These are phyloP conservation scores for Marsdenia floribunda DNA, from an alignment of 257 asterid species.

Conservation along the genomic window DNA sequence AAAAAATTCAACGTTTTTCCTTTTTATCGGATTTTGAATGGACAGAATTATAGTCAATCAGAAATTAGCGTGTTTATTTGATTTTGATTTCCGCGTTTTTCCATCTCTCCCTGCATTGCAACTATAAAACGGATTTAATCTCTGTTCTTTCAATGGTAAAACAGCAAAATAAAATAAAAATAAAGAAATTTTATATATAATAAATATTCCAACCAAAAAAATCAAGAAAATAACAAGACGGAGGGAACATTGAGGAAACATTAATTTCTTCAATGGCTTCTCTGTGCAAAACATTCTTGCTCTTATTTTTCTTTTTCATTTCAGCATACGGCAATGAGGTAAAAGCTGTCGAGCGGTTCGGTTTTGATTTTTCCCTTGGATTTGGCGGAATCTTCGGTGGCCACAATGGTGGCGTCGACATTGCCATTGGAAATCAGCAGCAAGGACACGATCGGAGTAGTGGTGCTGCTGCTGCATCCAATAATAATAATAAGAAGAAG, in stretches of 20 bases:
- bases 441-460: background rate
- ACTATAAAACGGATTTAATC: constrained; percentile 4
- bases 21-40: background rate
- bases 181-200: background rate
- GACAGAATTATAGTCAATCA: background rate
- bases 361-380: background rate
- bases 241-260: background rate
- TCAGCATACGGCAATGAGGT: background rate
- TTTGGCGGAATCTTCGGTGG: background rate
- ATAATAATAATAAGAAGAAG: too few species aligned
- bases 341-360: background rate
- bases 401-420: background rate
- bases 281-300: constrained; percentile 2
- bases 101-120: background rate
- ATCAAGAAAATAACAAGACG: too few species aligned
- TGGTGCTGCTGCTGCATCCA: background rate
- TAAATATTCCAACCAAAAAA: too few species aligned
- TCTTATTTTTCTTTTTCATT: constrained; percentile 20
- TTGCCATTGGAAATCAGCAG: background rate
- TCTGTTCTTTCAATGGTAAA: background rate
- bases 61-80: background rate
- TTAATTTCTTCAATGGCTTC: constrained; percentile 4
- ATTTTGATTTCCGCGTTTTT: background rate
- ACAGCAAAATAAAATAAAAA: background rate
- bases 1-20: too few species aligned